These are phyloP conservation scores for Ascochyta fabae DNA, from an alignment of 2,329 filamentous ascomycete species.

Conservation along the genomic window DNA sequence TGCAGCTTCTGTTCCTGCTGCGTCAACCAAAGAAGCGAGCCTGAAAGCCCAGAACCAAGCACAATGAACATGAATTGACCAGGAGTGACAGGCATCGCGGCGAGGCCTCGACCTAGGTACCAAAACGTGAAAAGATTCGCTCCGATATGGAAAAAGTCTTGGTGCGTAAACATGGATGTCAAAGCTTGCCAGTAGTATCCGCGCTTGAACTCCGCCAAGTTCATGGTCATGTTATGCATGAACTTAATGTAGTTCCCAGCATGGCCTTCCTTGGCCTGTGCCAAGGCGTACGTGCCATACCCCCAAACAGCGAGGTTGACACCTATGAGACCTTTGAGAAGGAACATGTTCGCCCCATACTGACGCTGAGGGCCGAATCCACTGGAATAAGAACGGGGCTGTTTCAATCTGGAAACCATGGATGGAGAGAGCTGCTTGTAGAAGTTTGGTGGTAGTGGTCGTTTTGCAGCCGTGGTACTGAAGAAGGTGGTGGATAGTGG, in stretches of 20 bases:
- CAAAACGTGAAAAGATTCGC: conserved; percentile 53
- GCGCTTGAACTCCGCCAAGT: conserved; percentile 30
- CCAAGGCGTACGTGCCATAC: conserved; percentile 46
- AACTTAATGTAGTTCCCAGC: conserved; percentile 20
- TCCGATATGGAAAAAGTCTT: conserved; percentile 43
- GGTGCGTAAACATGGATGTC: conserved; percentile 52
- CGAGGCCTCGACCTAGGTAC: conserved; percentile 47
- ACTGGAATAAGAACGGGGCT: conserved; percentile 12
- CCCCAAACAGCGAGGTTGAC: conserved; percentile 51
- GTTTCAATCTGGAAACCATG: conserved; percentile 10
- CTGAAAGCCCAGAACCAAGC: conserved; percentile 40
- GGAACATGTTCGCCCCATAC: conserved; percentile 4
- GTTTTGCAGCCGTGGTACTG: conserved; percentile 13
- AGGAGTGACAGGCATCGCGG: conserved; percentile 38
- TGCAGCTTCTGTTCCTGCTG: conserved; percentile 15
- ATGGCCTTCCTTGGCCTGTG: conserved; percentile 28
- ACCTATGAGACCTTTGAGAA: conserved; percentile 49
- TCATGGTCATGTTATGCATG: conserved; percentile 45
- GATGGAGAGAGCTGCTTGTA: conserved; percentile 18
- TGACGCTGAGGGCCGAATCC: conserved; percentile 7
- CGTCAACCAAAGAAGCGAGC: conserved; percentile 27
- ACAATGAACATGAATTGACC: conserved; percentile 33
- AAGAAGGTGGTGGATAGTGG: conserved; percentile 9
- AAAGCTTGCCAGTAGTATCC: conserved; percentile 49
- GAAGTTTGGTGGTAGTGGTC: conserved; percentile 25